Conservation (phyloP, 306 rosid genomes). For the Bauhinia variegata region DNA sequence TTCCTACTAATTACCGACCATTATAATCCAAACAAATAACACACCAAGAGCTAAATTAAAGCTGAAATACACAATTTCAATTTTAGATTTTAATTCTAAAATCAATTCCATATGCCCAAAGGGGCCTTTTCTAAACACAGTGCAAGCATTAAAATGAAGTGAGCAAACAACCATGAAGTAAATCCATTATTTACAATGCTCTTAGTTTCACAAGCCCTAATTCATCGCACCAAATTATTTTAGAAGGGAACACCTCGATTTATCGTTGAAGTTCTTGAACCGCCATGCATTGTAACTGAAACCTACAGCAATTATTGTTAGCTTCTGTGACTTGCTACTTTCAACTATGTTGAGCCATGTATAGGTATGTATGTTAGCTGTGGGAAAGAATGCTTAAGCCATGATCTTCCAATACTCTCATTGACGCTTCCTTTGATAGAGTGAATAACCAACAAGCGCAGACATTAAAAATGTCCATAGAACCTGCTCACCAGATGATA, state of each 20-base stretch:
- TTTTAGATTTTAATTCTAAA: no score
- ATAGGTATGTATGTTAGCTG: not conserved
- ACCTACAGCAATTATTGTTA: no score
- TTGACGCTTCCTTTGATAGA: constrained; percentile 81
- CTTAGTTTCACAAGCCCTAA: not conserved
- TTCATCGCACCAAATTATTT: constrained; percentile 25
- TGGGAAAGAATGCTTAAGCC: constrained; percentile 18
- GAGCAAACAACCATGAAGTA: not conserved
- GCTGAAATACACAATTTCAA: no score
- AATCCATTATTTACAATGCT: constrained; percentile 6
- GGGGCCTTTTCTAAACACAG: no score
- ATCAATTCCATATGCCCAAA: no score
- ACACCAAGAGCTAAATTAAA: no score
- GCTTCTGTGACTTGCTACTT: not conserved
- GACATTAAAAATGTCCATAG: constrained; percentile 97
- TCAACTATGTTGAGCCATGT: constrained; percentile 28
- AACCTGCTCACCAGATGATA: constrained; percentile 55
- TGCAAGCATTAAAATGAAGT: not conserved
- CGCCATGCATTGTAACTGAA: not conserved
- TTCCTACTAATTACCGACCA: no score
- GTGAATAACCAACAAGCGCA: constrained; percentile 92
- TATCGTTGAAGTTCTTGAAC: constrained; percentile 22
- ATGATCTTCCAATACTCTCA: constrained; percentile 38
- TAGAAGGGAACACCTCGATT: constrained; percentile 1
- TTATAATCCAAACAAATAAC: no score